Evolutionary conservation across 1,284 basidiomycete genomes (phyloP), one percentile per base, ranked within the genome.

Genomic region (Thecaphora thlaspeos): DNA sequence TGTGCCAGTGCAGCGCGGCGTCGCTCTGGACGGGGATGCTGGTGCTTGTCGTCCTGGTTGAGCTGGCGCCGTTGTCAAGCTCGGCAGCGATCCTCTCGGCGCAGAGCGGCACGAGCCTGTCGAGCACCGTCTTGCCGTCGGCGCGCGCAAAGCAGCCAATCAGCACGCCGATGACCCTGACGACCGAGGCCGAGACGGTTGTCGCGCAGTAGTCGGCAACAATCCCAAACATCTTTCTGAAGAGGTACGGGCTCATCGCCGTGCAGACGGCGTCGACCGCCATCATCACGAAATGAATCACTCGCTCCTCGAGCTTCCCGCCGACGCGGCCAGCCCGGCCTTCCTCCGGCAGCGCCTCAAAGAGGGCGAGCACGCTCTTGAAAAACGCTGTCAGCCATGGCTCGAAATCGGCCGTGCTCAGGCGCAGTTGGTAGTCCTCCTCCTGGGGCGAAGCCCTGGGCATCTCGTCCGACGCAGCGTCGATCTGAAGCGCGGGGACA

Each of bases 311-410:
- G 71, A 86, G 83, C 79, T 90, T 91, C 30, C 90, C 91, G 34
- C 90, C 90, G 1, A 87, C 89, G 10, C 83, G 87, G 64, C 89
- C 78, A 41, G 71, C 70, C 61, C 78, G 78, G 65, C 90, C 90
- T 79, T 93, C 92, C 74, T 98, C 93, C 0, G 95, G 94, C 7
- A 98, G 82, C 71, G 94, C 91, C 79, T 93, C 90, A 71, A 90
- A 94, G 4, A 98, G 80, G 0, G 88, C 85, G 43, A 98, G 82
- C 32, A 97, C 87, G 9, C 91, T 84, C 8, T 88, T 85, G 68
- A 97, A 87, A 59, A 95, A 88, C 39, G 89, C 88, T 0, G 86
- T 84, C 4, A 94, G 87, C 94, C 94, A 97, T 68, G 91, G 89
- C 59, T 88, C 84, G 71, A 91, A 89, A 70, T 91, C 89, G 49